phyloP scores from a whole-genome alignment of 148 eudicot species.

The Rhododendron ferrugineum region DNA sequence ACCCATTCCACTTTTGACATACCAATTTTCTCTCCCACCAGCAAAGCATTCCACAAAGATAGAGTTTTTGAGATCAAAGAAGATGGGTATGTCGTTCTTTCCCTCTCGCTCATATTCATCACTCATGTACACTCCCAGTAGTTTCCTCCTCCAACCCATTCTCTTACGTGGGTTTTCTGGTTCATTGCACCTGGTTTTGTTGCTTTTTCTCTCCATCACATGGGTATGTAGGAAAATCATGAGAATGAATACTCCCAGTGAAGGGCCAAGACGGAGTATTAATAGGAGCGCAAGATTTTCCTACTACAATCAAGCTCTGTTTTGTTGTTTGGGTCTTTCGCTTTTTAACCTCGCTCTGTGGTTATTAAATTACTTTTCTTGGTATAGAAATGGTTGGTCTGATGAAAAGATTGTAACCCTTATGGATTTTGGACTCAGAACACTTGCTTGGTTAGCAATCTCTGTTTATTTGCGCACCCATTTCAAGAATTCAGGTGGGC shows the following conservation, averaged over 20 bases:
- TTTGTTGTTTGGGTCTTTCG: conserved; percentile 31
- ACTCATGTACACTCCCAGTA: neutral
- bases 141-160: conserved; percentile 11
- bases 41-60: neutral
- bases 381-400: conserved; percentile 55
- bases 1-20: neutral
- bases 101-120: neutral
- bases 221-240: conserved; percentile 4
- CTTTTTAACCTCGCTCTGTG: conserved; percentile 36
- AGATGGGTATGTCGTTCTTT: neutral
- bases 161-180: conserved; percentile 7
- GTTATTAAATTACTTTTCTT: conserved; percentile 36
- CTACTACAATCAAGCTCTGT: conserved; percentile 27
- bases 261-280: conserved; percentile 19
- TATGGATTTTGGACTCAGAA: conserved; percentile 36
- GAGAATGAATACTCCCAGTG: neutral
- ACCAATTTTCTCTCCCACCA: neutral
- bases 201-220: neutral
- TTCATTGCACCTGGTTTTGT: conserved; percentile 4
- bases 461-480: conserved; percentile 35
- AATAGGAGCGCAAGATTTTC: conserved; percentile 12
- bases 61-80: neutral
- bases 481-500: conserved; percentile 19
- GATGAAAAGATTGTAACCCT: conserved; percentile 34
- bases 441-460: conserved; percentile 38